Evolutionary conservation across 495 filamentous ascomycete species (phyloP), one percentile per base, ranked within the genome.

Genomic region (Immersiella caudata): DNA sequence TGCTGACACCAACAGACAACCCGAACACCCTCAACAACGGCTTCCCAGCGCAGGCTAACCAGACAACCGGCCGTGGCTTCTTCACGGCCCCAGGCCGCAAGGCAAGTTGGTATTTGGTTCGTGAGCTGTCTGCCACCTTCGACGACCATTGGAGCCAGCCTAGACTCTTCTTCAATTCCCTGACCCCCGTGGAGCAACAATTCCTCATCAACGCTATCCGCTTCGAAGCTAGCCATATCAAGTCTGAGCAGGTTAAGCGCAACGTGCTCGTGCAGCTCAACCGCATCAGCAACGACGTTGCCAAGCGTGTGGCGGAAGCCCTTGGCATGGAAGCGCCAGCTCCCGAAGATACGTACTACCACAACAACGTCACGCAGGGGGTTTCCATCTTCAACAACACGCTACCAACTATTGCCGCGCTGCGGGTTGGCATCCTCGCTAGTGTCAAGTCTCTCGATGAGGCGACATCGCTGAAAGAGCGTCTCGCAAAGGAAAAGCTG

Each of bases 191-290:
- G 0, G 91, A 93, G 71, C 85, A 93, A 74, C 91, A 94, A 73
- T 89, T 92, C 76, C 74, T 92, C 65, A 83, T 94, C 77, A 90
- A 94, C 77, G 91, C 89, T 0, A 87, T 92, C 65, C 89, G 91
- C 27, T 94, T 93, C 77, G 91, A 94, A 75, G 79, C 82, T 7
- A 83, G 85, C 8, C 84, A 90, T 49, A 67, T 93, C 51, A 75
- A 81, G 64, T 89, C 84, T 58, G 55, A 70, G 1, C 69, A 79
- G 25, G 89, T 93, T 18, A 84, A 82, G 76, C 68, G 80, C 62
- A 91, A 91, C 67, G 86, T 90, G 1, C 81, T 93, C 24, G 78
- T 82, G 22, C 91, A 93, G 67, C 82, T 94, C 16, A 94, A 93
- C 80, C 81, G 81, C 20, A 83, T 93, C 60, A 85, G 83, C 75